Base-by-base conservation (phyloP, 2,329 filamentous ascomycete species). In the Verticillium zaregamsianum region DNA sequence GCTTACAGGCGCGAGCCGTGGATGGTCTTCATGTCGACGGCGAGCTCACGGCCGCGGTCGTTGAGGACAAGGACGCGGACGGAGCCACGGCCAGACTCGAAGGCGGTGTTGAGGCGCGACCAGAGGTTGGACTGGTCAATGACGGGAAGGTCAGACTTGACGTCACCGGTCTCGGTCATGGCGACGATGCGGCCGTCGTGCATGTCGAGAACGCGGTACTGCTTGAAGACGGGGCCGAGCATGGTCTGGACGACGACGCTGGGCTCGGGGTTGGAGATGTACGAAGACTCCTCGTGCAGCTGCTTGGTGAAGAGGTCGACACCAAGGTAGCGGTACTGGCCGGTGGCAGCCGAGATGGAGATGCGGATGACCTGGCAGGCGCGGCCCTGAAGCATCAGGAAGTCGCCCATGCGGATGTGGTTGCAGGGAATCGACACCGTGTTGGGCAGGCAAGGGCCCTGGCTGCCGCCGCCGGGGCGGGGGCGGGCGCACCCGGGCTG, bases 231-330 rank as follows among this genome's bases (percentile, higher is more conserved):
- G 67, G 95, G 95, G 72, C 94, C 95, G 69, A 96, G 91, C 93
- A 99, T 98, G 83, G 94, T 98, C 90, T 99, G 95, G 73, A 99
- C 94, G 67, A 98, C 88, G 65, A 99, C 95, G 71, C 92, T 97
- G 71, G 94, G 94, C 69, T 91, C 92, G 68, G 95, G 95, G 90
- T 96, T 96, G 81, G 92, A 93, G 82, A 98, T 89, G 83, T 97
- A 97, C 73, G 90, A 94, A 62, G 92, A 97, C 90, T 99, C 95
- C 84, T 99, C 95, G 76, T 98, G 93, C 69, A 99, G 88, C 85
- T 98, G 92, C 87, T 97, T 96, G 86, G 93, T 97, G 92, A 99
- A 99, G 74, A 99, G 91, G 81, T 99, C 95, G 70, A 99, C 95
- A 87, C 95, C 95, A 67, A 99, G 91, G 88, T 98, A 99, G 77